phyloP scores from a whole-genome alignment of 441 rosid genomes.

The Dalechampia spathulata region DNA sequence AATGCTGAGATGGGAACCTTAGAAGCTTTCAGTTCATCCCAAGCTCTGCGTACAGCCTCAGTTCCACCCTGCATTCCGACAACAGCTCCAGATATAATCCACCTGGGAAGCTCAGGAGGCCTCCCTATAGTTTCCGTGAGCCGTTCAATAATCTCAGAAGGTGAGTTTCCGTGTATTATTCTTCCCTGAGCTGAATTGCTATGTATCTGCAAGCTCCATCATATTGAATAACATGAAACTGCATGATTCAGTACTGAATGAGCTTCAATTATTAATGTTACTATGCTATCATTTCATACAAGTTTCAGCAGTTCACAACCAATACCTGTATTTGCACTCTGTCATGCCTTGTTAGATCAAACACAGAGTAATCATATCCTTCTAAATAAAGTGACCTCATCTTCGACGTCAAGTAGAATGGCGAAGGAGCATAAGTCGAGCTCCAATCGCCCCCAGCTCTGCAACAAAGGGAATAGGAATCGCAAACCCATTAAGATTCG shows the following conservation, averaged over 20 bases:
- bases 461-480: constrained; percentile 6
- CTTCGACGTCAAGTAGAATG: constrained; percentile 62
- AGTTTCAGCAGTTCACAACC: not conserved
- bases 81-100: constrained; percentile 67
- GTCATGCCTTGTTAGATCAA: constrained; percentile 49
- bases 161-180: constrained; percentile 51
- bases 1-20: constrained; percentile 62
- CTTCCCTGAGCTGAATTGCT: constrained; percentile 48
- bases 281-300: not conserved
- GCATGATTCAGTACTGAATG: constrained; percentile 20
- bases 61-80: constrained; percentile 80
- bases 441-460: constrained; percentile 75
- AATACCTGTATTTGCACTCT: constrained; percentile 64
- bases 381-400: constrained; percentile 70
- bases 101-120: constrained; percentile 66
- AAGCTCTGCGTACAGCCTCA: constrained; percentile 36
- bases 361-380: constrained; percentile 57
- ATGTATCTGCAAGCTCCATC: constrained; percentile 48
- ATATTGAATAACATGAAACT: constrained; percentile 28
- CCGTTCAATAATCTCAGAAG: constrained; percentile 47
- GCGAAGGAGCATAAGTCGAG: constrained; percentile 82
- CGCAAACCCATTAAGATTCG: not conserved
- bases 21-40: constrained; percentile 37
- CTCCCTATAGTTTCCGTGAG: constrained; percentile 54
- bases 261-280: not conserved